Evolutionary conservation across 2,329 filamentous ascomycete species (phyloP), one percentile per base, ranked within the genome.

Genomic region (Esteya vermicola): DNA sequence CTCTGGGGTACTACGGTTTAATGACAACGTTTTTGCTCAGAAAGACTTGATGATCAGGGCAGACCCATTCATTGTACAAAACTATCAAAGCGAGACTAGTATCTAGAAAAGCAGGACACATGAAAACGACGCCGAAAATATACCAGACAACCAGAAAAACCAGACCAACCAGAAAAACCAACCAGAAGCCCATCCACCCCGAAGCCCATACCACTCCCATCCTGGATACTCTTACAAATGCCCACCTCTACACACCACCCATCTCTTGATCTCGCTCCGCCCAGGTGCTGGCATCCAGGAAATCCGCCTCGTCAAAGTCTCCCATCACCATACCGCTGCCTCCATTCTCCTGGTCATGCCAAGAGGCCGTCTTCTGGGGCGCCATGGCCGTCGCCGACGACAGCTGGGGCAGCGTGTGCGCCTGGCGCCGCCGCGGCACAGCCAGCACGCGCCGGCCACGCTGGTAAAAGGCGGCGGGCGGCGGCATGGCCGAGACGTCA

Each of bases 281-380:
- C 30, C 45, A 33, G 8, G 46, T 38, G 26, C 39, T 45, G 2
- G 55, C 62, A 41, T 75, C 72, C 39, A 79, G 54, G 44, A 85
- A 85, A 1, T 71, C 65, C 0, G 80, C 80, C 43, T 85, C 81
- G 42, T 70, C 76, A 54, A 85, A 85, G 53, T 85, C 78, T 39
- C 31, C n/a, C 52, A 6, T 22, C 77, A 39, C 50, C 35, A 8
- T 30, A 38, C 43, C 12, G 27, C 14, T 41, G 36, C 58, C 57
- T 46, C 58, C 57, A 46, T 70, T 72, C 51, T 73, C 68, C 51
- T 73, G 66, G 1, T 54, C 63, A 5, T 53, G 43, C 42, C 49
- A 57, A 58, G 43, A 46, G 47, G 18, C 9, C 19, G 12, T 19
- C 18, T 38, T 38, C 8, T n/a, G n/a, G n/a, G n/a, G n/a, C n/a